Percentiles rank a stretch among this genome's conserved stretches.
Conservation (phyloP, 225 moss, liverwort and hornwort species). For the Ulota crispa region DNA sequence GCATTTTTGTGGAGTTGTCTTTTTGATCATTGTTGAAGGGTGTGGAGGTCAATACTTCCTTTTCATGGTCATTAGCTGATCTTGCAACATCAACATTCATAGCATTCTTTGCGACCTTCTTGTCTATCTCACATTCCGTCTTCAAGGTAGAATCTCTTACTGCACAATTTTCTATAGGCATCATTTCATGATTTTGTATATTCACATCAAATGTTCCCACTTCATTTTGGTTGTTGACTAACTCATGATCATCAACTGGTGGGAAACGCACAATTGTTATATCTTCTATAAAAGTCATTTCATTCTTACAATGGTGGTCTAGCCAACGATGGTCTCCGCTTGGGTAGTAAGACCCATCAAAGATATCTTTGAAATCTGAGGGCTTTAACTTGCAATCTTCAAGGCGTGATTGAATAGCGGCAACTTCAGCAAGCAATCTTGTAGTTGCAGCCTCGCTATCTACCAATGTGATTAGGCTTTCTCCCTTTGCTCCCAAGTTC, state of each 20-base stretch:
- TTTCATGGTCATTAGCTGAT: slow-evolving; percentile 22
- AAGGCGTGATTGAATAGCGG: slow-evolving; percentile 73
- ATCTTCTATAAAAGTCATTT: slow-evolving; percentile 9
- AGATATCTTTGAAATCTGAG: slow-evolving; percentile 53
- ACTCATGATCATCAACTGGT: slow-evolving; percentile 6
- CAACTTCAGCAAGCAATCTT: slow-evolving; percentile 75
- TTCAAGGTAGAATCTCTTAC: slow-evolving; percentile 17
- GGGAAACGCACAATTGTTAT: neutral
- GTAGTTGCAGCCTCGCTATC: slow-evolving; percentile 75
- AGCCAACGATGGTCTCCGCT: neutral
- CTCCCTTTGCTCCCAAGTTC: slow-evolving; percentile 29
- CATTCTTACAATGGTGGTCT: slow-evolving; percentile 13
- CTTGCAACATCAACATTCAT: slow-evolving; percentile 18
- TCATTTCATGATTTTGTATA: slow-evolving; percentile 28
- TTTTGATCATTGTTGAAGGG: slow-evolving; percentile 5
- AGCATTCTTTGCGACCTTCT: slow-evolving; percentile 3
- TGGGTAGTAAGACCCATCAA: slow-evolving; percentile 11
- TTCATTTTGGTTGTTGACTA: slow-evolving; percentile 25
- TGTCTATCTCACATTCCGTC: neutral
- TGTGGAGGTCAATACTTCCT: slow-evolving; percentile 7
- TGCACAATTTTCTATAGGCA: slow-evolving; percentile 9
- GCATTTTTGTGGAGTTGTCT: slow-evolving; percentile 20
- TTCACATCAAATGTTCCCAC: slow-evolving; percentile 37
- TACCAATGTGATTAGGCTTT: slow-evolving; percentile 45
- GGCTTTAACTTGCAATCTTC: slow-evolving; percentile 77